These are phyloP conservation scores for Lepiota subincarnata DNA, from an alignment of 768 basidiomycete species.

Conservation along the genomic window DNA sequence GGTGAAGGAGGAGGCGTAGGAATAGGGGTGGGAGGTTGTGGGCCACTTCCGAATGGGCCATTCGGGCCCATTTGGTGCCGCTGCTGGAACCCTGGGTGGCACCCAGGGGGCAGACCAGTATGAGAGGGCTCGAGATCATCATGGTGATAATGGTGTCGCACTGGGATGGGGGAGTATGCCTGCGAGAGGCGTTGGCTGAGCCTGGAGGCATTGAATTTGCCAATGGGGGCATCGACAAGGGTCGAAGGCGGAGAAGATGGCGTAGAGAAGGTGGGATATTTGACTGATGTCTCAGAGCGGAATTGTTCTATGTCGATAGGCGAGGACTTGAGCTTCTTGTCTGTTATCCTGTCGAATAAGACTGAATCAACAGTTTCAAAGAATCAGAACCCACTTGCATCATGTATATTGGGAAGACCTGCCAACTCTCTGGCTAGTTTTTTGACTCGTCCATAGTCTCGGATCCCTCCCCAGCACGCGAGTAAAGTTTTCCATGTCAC, in stretches of 20 bases:
- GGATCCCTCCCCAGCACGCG: slow-evolving; percentile 89
- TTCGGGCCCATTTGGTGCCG: slow-evolving; percentile 20
- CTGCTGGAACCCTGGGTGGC: slow-evolving; percentile 35
- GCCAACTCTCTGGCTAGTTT: slow-evolving; percentile 81
- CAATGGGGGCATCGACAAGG: slow-evolving; percentile 28
- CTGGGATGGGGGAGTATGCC: slow-evolving; percentile 88
- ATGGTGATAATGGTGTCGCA: slow-evolving; percentile 93
- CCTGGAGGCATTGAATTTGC: slow-evolving; percentile 31
- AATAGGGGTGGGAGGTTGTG: slow-evolving; percentile 84
- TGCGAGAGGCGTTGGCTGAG: slow-evolving; percentile 72
- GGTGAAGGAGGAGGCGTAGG: slow-evolving; percentile 76
- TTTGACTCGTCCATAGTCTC: slow-evolving; percentile 81
- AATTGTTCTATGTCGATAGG: slow-evolving; percentile 90
- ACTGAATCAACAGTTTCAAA: neutral
- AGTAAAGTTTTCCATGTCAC: slow-evolving; percentile 93
- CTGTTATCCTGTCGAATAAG: slow-evolving; percentile 24
- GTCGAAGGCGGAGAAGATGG: slow-evolving; percentile 41
- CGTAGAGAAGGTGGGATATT: slow-evolving; percentile 91
- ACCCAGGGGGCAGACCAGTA: slow-evolving; percentile 32
- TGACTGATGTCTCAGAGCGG: slow-evolving; percentile 85
- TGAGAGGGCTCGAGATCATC: slow-evolving; percentile 59
- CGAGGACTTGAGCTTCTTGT: slow-evolving; percentile 77
- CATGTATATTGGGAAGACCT: slow-evolving; percentile 56
- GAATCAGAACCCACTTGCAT: slow-evolving; percentile 25
- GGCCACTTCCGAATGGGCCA: slow-evolving; percentile 36